Evolutionary conservation across 257 asterid species (phyloP), one percentile per base, ranked within the genome.

Genomic region (Solanum bukasovii): DNA sequence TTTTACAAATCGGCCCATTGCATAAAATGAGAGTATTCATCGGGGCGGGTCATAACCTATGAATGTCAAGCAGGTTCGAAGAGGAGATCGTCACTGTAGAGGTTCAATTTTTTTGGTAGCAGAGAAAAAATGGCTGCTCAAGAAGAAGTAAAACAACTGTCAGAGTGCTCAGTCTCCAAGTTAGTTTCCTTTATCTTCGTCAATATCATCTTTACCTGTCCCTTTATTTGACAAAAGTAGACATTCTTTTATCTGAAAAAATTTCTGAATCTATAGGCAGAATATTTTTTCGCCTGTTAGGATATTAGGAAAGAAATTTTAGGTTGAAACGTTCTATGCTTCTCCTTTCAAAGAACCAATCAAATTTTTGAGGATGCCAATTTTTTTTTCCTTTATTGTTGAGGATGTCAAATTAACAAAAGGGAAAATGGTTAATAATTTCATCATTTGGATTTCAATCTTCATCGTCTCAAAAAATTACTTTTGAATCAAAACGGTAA

Each of bases 111-210:
- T 37, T 34, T 5, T 37, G 63, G 40, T 71, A 59, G 25, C 68
- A 59, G n/a, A 78, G 63, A 71, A 81, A 49, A 29, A 83, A 93
- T 94, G 96, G 89, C 94, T 59, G 93, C 90, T 40, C 88, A 90
- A 84, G 94, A 87, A 87, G 92, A 90, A 67, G 95, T 90, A 90
- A 95, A 95, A 88, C 96, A 95, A 6, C 92, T 94, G 1, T 92
- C 92, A 82, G 98, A 95, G 16, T 93, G 94, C 92, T 89, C 94
- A 10, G 94, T 95, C 85, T 92, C 98, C 37, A 92, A 93, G 98
- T 91, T 85, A 63, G 91, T 77, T 46, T 20, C 25, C 18, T 61
- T 31, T 31, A 9, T n/a, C 40, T 35, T 13, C 46, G 20, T 40
- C 20, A 29, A 44, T 27, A 16, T 20, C n/a, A 77, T 16, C 23